Percentiles rank a stretch among this genome's conserved stretches.
Conservation (phyloP, 352 stramenopile species). For the Pythium scleroteichum region DNA sequence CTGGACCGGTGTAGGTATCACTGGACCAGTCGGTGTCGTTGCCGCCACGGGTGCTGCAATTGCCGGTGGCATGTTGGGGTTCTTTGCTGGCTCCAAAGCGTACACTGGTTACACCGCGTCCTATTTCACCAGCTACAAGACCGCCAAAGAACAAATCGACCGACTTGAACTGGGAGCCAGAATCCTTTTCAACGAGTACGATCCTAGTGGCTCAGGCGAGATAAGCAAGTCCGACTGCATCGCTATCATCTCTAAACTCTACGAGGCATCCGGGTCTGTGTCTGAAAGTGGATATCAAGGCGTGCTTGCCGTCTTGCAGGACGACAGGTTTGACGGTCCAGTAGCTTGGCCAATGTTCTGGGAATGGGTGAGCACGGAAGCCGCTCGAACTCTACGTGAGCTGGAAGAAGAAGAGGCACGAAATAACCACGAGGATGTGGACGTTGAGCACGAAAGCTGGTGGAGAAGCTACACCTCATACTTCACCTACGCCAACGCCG, state of each 20-base stretch:
- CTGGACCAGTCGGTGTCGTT: slow-evolving; percentile 73
- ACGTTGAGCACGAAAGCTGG: slow-evolving; percentile 54
- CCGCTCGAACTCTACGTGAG: slow-evolving; percentile 58
- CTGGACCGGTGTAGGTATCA: slow-evolving; percentile 81
- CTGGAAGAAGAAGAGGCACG: slow-evolving; percentile 62
- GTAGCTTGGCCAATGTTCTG: slow-evolving; percentile 87
- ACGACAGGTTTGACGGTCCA: slow-evolving; percentile 59
- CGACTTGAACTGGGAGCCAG: slow-evolving; percentile 76
- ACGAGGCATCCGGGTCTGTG: slow-evolving; percentile 67
- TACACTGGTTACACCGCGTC: slow-evolving; percentile 70
- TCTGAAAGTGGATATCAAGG: slow-evolving; percentile 64
- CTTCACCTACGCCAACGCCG: slow-evolving; percentile 34
- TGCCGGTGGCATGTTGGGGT: slow-evolving; percentile 80
- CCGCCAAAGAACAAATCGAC: slow-evolving; percentile 85
- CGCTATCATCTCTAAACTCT: slow-evolving; percentile 76
- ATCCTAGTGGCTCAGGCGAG: slow-evolving; percentile 50
- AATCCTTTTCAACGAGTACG: slow-evolving; percentile 86
- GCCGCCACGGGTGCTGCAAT: slow-evolving; percentile 78
- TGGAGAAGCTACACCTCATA: slow-evolving; percentile 65
- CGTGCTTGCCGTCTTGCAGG: slow-evolving; percentile 56
- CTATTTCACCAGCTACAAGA: slow-evolving; percentile 78
- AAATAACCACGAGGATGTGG: slow-evolving; percentile 40
- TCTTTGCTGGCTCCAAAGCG: slow-evolving; percentile 77
- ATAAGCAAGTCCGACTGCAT: slow-evolving; percentile 77
- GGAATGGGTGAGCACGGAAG: slow-evolving; percentile 85